Evolutionary conservation across 257 asterid genomes (phyloP).

Genomic region (Gynochthodes officinalis): DNA sequence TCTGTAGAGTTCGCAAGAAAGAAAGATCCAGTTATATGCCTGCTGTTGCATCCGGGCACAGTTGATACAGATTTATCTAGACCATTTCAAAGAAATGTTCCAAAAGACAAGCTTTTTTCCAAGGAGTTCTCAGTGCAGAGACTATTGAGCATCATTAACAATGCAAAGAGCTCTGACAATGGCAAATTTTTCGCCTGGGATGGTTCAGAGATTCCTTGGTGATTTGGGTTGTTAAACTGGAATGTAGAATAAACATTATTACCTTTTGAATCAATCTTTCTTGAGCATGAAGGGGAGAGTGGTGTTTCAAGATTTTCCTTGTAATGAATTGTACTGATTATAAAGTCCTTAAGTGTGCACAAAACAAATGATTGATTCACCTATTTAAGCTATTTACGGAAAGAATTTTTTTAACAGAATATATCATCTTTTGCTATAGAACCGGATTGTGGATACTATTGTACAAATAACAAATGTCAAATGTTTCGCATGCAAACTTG

Average conservation of each 20-base stretch:
- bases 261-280: background rate
- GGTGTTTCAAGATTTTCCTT: too few species aligned
- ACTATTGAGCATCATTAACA: slow-evolving; percentile 55
- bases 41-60: slow-evolving; percentile 95
- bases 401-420: too few species aligned
- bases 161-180: slow-evolving; percentile 59
- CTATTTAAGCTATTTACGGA: too few species aligned
- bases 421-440: too few species aligned
- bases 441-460: too few species aligned
- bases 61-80: slow-evolving; percentile 91
- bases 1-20: slow-evolving; percentile 72
- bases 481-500: too few species aligned
- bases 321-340: too few species aligned
- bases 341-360: too few species aligned
- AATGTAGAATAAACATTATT: background rate
- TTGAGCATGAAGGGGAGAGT: too few species aligned
- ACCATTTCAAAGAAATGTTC: slow-evolving; percentile 84
- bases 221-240: slow-evolving; percentile 10
- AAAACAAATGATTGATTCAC: too few species aligned
- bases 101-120: slow-evolving; percentile 75
- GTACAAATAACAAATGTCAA: too few species aligned
- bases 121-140: slow-evolving; percentile 77
- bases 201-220: slow-evolving; percentile 91
- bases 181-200: slow-evolving; percentile 97
- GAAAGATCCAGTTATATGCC: slow-evolving; percentile 74